Conservation (phyloP, 1,284 basidiomycete species). For the Sporisorium graminicola region DNA sequence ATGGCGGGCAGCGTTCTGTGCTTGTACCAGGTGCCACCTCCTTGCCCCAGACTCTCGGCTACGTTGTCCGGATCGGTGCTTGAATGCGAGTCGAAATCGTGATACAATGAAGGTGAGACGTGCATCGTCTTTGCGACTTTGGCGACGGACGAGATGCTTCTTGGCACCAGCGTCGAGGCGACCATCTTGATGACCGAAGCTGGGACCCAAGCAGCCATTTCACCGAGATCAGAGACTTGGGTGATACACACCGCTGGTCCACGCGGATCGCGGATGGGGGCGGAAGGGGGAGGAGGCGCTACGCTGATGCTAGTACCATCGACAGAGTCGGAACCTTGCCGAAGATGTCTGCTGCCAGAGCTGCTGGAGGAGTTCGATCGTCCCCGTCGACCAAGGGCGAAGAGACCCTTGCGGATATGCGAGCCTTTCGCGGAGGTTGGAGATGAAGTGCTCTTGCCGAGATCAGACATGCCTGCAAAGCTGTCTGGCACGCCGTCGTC, state of each 20-base stretch:
- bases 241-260: conserved; percentile 54
- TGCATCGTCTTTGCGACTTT: conserved; percentile 54
- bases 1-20: conserved; percentile 42
- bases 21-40: conserved; percentile 35
- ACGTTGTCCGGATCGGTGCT: background rate
- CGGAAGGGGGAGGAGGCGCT: no score
- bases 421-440: conserved; percentile 24
- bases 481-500: conserved; percentile 46
- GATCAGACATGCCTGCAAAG: conserved; percentile 11
- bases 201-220: conserved; percentile 62
- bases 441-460: conserved; percentile 25
- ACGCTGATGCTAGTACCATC: background rate
- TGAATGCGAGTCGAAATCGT: conserved; percentile 12
- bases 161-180: conserved; percentile 56
- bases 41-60: conserved; percentile 23
- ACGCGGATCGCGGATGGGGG: conserved; percentile 29
- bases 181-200: conserved; percentile 62
- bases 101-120: conserved; percentile 37
- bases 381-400: conserved; percentile 31
- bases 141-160: conserved; percentile 54
- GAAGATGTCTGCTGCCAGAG: conserved; percentile 23
- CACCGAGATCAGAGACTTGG: conserved; percentile 61
- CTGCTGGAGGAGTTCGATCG: conserved; percentile 32
- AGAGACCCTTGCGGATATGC: conserved; percentile 33
- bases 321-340: conserved; percentile 7